Conservation (phyloP, 2,329 filamentous ascomycete genomes). For the Colletotrichum sidae region DNA sequence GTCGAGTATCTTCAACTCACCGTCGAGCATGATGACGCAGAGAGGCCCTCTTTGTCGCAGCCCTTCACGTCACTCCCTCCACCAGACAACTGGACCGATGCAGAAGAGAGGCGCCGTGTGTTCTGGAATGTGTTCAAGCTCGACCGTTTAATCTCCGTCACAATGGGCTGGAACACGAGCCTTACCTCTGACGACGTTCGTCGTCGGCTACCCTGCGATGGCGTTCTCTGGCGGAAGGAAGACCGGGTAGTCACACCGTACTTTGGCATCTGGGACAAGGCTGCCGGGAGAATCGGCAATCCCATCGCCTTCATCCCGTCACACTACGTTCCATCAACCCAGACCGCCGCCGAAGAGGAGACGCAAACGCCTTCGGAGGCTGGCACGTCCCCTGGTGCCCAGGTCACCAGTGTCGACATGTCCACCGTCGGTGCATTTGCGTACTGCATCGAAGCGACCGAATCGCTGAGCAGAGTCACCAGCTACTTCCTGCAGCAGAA, state of each 20-base stretch:
- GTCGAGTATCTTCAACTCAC: constrained; percentile 47
- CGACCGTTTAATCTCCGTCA: constrained; percentile 39
- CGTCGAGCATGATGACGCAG: constrained; percentile 43
- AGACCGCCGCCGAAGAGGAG: constrained; percentile 24
- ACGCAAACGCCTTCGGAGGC: constrained; percentile 11
- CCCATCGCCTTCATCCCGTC: constrained; percentile 46
- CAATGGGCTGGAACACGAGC: constrained; percentile 47
- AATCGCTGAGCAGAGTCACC: constrained; percentile 57
- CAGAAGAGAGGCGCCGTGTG: constrained; percentile 45
- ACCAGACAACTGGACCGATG: constrained; percentile 44
- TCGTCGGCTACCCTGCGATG: constrained; percentile 48
- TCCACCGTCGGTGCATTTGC: constrained; percentile 58
- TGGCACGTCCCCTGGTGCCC: constrained; percentile 26
- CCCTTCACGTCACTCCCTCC: constrained; percentile 43
- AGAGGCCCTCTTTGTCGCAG: constrained; percentile 42
- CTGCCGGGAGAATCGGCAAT: constrained; percentile 47
- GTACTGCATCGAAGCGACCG: constrained; percentile 59
- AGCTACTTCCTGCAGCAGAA: constrained; percentile 58
- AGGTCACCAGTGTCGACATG: constrained; percentile 47
- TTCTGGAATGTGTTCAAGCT: constrained; percentile 49
- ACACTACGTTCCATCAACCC: constrained; percentile 29
- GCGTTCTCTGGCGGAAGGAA: constrained; percentile 50
- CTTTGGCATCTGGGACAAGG: constrained; percentile 55
- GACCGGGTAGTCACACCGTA: constrained; percentile 51
- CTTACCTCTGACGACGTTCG: constrained; percentile 46